Base-by-base conservation (phyloP, 1,284 basidiomycete species). In the Fomitiporia mediterranea region DNA sequence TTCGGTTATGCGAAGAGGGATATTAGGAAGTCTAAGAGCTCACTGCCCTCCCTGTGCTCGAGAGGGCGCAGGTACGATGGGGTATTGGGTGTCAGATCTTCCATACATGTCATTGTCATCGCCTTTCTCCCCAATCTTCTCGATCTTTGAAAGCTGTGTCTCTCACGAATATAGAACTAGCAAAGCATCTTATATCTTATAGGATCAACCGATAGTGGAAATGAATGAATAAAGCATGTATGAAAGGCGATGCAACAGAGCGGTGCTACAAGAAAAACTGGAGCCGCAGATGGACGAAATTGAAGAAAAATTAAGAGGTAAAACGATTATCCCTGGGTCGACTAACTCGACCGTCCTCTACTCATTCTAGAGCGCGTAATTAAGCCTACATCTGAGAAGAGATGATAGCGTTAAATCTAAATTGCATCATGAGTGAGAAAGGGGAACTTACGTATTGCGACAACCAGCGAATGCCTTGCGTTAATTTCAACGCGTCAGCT, bases 391-490 rank as follows among this genome's bases (percentile, higher is more conserved):
- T 53, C 51, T 57, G 30, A 25, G 30, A 21, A n/a, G n/a, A n/a
- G n/a, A n/a, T n/a, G n/a, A n/a, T n/a, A n/a, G n/a, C 4, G 39
- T 52, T 25, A 35, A 35, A 27, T 27, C 39, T n/a, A 46, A 25
- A 17, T 4, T 4, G 15, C 28, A 27, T 5, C n/a, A 21, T 27
- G 43, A 30, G 7, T 37, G 35, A 48, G 21, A 28, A 13, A 32
- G 7, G 43, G 11, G 56, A 38, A 72, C 82, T 66, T 69, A 90
- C 84, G 77, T 98, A 98, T 92, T 98, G 95, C 63, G 93, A 96
- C 64, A 99, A 70, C 96, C 96, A 99, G 65, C 95, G 85, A 91
- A 99, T 98, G 62, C 91, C 85, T 87, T 25, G 47, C 25, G 37
- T 13, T 23, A 23, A 30, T 17, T n/a, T 43, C 25, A n/a, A 40